These are phyloP conservation scores for Fusarium burgessii DNA, from an alignment of 2,329 filamentous ascomycete species.

Conservation along the genomic window DNA sequence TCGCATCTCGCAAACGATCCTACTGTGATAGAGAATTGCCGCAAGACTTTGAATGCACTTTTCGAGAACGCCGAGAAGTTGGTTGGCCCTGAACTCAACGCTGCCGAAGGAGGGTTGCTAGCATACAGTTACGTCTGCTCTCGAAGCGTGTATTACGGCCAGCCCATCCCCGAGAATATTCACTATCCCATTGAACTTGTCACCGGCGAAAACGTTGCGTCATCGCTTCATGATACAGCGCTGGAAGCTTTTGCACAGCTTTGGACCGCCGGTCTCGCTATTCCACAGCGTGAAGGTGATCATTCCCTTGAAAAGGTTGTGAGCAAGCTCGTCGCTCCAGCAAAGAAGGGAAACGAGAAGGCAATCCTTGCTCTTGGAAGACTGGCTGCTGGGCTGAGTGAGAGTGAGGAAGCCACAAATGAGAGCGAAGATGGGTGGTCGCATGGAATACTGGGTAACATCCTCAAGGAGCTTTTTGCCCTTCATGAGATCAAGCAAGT, in stretches of 20 bases:
- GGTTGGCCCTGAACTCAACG: slow-evolving; percentile 58
- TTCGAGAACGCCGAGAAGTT: slow-evolving; percentile 58
- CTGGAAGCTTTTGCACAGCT: slow-evolving; percentile 61
- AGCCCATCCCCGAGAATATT: slow-evolving; percentile 44
- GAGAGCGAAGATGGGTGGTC: slow-evolving; percentile 49
- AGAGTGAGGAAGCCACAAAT: slow-evolving; percentile 41
- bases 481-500: slow-evolving; percentile 87
- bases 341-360: slow-evolving; percentile 84
- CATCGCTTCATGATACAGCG: slow-evolving; percentile 58
- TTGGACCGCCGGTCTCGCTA: slow-evolving; percentile 58
- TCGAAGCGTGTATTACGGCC: slow-evolving; percentile 58
- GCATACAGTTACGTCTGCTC: slow-evolving; percentile 60
- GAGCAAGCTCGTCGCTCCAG: slow-evolving; percentile 72
- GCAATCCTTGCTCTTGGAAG: slow-evolving; percentile 86
- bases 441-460: slow-evolving; percentile 59
- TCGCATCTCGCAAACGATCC: slow-evolving; percentile 68
- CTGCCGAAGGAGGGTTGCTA: slow-evolving; percentile 61
- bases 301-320: slow-evolving; percentile 61
- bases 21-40: slow-evolving; percentile 44
- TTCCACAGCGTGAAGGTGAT: slow-evolving; percentile 49
- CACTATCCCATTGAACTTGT: slow-evolving; percentile 51
- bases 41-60: slow-evolving; percentile 56
- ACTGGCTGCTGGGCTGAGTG: slow-evolving; percentile 73
- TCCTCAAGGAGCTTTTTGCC: slow-evolving; percentile 77
- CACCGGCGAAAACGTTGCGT: slow-evolving; percentile 44